Percentiles rank a stretch among this genome's conserved stretches.
Conservation (phyloP, 2,329 filamentous ascomycete genomes). For the Eurotiales sp. region DNA sequence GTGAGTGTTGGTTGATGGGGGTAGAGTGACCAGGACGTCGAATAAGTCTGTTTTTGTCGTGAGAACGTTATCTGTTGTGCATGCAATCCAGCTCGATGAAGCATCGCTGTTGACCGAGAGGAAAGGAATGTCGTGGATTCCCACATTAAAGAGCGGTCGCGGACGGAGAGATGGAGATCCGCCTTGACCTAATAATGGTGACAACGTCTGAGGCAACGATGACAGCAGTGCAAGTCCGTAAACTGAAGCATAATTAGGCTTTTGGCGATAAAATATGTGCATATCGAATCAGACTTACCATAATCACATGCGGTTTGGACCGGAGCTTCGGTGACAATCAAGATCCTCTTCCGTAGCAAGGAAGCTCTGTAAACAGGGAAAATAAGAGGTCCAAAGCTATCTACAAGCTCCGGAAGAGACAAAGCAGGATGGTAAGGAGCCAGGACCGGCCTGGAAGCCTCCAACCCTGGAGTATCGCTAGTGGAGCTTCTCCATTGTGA, state of each 20-base stretch:
- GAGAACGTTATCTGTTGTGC: slow-evolving; percentile 91
- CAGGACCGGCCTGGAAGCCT: slow-evolving; percentile 54
- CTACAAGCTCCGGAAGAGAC: slow-evolving; percentile 71
- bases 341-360: slow-evolving; percentile 77
- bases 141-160: slow-evolving; percentile 84
- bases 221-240: slow-evolving; percentile 92
- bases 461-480: slow-evolving; percentile 40
- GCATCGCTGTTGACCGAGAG: slow-evolving; percentile 54
- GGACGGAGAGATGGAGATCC: slow-evolving; percentile 62
- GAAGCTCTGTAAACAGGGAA: slow-evolving; percentile 89
- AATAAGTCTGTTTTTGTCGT: slow-evolving; percentile 81
- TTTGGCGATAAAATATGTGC: slow-evolving; percentile 3
- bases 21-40: slow-evolving; percentile 83
- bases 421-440: slow-evolving; percentile 81
- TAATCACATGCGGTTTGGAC: slow-evolving; percentile 85
- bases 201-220: slow-evolving; percentile 73
- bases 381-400: slow-evolving; percentile 83
- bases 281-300: slow-evolving; percentile 52
- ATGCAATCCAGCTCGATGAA: slow-evolving; percentile 78
- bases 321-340: slow-evolving; percentile 81
- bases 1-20: slow-evolving; percentile 57
- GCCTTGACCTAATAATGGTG: slow-evolving; percentile 63
- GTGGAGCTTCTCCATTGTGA: slow-evolving; percentile 35
- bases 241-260: slow-evolving; percentile 52
- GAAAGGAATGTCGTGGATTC: slow-evolving; percentile 85